phyloP scores from a whole-genome alignment of 441 rosid species.

The Omphalea diandra region DNA sequence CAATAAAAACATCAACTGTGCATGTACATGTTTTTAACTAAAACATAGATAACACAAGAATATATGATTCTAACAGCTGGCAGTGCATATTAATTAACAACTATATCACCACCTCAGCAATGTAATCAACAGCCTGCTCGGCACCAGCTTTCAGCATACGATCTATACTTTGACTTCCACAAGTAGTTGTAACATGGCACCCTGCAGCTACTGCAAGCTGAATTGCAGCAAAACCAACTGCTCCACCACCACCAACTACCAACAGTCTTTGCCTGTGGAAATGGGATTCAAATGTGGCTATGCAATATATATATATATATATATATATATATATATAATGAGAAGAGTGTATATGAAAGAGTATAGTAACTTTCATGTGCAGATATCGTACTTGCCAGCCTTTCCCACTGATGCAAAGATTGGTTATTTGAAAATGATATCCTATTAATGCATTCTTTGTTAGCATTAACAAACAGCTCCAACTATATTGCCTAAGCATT shows the following conservation, averaged over 20 bases:
- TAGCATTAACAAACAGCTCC: too few relatives aligned
- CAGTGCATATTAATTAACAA: conserved; percentile 10
- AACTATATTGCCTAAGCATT: too few relatives aligned
- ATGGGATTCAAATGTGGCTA: conserved; percentile 17
- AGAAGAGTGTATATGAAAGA: not conserved
- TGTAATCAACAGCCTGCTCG: conserved; percentile 88
- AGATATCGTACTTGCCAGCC: not conserved
- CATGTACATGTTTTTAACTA: not conserved
- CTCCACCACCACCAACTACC: conserved; percentile 91
- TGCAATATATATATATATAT: too few relatives aligned
- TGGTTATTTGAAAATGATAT: not conserved
- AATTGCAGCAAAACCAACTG: conserved; percentile 90
- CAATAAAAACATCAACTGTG: not conserved
- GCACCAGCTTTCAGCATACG: conserved; percentile 74
- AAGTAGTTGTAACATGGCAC: conserved; percentile 75
- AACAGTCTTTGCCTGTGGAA: conserved; percentile 72
- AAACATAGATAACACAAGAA: not conserved
- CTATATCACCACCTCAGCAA: conserved; percentile 52
- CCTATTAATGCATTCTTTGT: too few relatives aligned
- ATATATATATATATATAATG: too few relatives aligned
- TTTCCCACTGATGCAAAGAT: not conserved
- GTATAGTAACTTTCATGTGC: not conserved
- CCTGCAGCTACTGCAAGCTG: conserved; percentile 81
- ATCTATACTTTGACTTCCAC: conserved; percentile 67
- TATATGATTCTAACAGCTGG: conserved; percentile 9